Evolutionary conservation across 176 grass and related monocot species (phyloP), one percentile per base, ranked within the genome.

Genomic region (Metroxylon sagu): DNA sequence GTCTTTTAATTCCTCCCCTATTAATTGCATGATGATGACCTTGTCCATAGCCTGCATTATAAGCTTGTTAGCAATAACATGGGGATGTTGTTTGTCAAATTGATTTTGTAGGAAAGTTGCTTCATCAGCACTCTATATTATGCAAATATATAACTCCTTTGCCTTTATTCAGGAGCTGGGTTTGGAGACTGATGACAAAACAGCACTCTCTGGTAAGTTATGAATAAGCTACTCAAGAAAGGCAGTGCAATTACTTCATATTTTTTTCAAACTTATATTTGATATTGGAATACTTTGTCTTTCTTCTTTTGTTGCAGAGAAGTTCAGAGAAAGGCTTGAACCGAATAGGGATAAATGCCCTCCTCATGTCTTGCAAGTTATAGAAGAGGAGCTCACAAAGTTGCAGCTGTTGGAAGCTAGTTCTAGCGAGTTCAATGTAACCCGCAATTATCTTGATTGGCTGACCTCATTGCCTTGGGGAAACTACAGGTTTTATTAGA

Each of bases 341-440:
- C 78, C 76, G 76, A 91, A 97, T 72, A 97, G 82, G 64, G 87
- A 91, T 14, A 97, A 83, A 57, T 97, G 93, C 62, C 93, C 93
- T 65, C 75, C 80, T 55, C 84, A 97, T 80, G 84, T 97, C 62
- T 76, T 97, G 76, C 93, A 92, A 97, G 87, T 91, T 69, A 91
- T 97, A 59, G 93, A 97, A 74, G 93, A 97, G 74, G 93, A 97
- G 66, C 87, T 97, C 53, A 83, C 87, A 53, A 97, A 97, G 70
- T 77, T 97, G 66, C 93, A 91, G 52, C 62, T 97, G 35, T 79
- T 97, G 6, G 93, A 97, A 82, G 84, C 93, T 21, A 88, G 84
- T 77, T 97, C 93, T 76, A 97, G 93, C 29, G 93, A 97, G 84
- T 97, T 97, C 56, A 97, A 85, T 54, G 93, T 97, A 90, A 97